Conservation (phyloP, 2,329 filamentous ascomycete genomes). For the Trichoderma semiorbis region DNA sequence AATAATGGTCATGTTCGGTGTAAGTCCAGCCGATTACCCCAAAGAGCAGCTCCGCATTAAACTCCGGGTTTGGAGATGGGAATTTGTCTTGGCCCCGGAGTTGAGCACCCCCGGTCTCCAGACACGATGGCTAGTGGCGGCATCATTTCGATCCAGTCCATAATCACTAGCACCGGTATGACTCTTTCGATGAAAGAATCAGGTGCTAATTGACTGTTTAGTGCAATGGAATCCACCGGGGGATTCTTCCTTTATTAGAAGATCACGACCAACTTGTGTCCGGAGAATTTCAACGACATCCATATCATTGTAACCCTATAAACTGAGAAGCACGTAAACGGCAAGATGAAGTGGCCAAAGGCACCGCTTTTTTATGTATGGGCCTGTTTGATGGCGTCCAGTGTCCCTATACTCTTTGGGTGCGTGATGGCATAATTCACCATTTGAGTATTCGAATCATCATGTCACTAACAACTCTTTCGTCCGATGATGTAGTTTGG, state of each 20-base stretch:
- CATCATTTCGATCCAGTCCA: neutral
- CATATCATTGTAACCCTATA: neutral
- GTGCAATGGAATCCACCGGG: neutral
- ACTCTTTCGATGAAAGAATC: neutral
- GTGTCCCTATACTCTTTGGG: slow-evolving; percentile 34
- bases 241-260: neutral
- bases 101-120: neutral
- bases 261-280: neutral
- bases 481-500: slow-evolving; percentile 19
- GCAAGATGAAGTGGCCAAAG: slow-evolving; percentile 8
- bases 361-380: slow-evolving; percentile 28
- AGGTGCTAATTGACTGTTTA: neutral
- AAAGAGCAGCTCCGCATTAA: neutral
- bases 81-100: neutral
- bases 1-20: neutral
- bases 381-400: slow-evolving; percentile 31
- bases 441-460: neutral
- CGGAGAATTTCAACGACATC: neutral
- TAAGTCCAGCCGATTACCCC: neutral
- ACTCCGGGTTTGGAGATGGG: neutral
- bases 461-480: neutral
- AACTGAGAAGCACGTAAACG: neutral
- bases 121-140: neutral
- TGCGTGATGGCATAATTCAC: slow-evolving; percentile 5
- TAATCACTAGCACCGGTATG: neutral